These are phyloP conservation scores for Aspergillus uvarum DNA, from an alignment of 2,329 filamentous ascomycete genomes.

Conservation along the genomic window DNA sequence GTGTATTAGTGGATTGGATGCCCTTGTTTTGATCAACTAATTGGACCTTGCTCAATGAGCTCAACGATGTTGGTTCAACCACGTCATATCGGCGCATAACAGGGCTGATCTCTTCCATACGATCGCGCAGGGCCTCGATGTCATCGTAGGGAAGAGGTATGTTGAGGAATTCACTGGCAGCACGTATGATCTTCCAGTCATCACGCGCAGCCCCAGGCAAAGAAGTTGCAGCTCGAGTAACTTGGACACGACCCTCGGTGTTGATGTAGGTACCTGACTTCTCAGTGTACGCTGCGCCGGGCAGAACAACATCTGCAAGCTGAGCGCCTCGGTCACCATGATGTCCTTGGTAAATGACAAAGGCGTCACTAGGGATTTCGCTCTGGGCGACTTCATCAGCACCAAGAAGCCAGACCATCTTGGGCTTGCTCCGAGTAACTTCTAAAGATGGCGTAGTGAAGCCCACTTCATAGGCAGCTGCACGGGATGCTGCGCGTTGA, in stretches of 20 bases:
- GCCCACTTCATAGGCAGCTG: constrained; percentile 92
- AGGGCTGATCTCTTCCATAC: constrained; percentile 93
- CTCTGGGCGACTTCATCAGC: constrained; percentile 84
- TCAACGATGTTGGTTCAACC: constrained; percentile 75
- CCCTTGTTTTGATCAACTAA: constrained; percentile 96
- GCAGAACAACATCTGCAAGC: constrained; percentile 89
- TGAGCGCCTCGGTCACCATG: constrained; percentile 93
- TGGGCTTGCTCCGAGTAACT: constrained; percentile 81
- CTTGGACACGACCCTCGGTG: constrained; percentile 94
- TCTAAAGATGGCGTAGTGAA: constrained; percentile 82
- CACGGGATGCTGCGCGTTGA: constrained; percentile 87
- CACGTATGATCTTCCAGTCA: constrained; percentile 98
- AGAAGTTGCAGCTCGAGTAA: constrained; percentile 85
- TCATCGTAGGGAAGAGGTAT: constrained; percentile 89
- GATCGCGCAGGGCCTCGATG: constrained; percentile 80
- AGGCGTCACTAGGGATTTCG: constrained; percentile 92
- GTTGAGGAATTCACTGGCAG: constrained; percentile 85
- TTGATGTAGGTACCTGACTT: constrained; percentile 96
- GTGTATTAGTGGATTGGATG: constrained; percentile 65
- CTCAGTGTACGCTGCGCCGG: constrained; percentile 94
- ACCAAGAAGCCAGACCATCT: constrained; percentile 95
- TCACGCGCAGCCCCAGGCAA: constrained; percentile 86
- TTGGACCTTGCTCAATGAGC: constrained; percentile 83
- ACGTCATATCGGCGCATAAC: constrained; percentile 87
- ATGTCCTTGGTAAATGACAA: constrained; percentile 97